Conservation (phyloP, 1,284 basidiomycete genomes). For the Apiotrichum sp. region DNA sequence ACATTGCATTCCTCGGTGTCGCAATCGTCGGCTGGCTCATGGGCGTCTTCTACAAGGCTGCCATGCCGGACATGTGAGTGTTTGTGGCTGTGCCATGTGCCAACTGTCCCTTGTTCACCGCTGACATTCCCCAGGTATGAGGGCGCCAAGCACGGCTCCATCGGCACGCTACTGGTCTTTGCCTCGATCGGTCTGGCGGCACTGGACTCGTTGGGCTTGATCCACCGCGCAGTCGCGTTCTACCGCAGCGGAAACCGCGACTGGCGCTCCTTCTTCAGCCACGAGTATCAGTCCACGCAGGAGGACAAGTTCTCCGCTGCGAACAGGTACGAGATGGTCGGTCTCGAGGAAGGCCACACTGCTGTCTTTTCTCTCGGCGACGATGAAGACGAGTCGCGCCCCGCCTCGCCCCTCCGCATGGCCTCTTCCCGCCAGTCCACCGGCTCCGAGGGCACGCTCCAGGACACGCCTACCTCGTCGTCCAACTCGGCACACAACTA, state of each 20-base stretch:
- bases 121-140: conserved; percentile 30
- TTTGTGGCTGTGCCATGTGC: neutral
- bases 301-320: conserved; percentile 14
- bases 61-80: conserved; percentile 34
- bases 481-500: conserved; percentile 6
- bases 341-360: conserved; percentile 12
- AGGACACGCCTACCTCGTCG: conserved; percentile 43
- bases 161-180: conserved; percentile 34
- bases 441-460: conserved; percentile 64
- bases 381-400: conserved; percentile 20
- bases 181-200: conserved; percentile 28
- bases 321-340: conserved; percentile 36
- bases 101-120: neutral
- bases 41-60: conserved; percentile 35
- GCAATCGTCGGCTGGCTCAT: conserved; percentile 37
- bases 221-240: conserved; percentile 24
- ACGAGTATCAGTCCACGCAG: conserved; percentile 16
- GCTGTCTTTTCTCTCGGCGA: conserved; percentile 26
- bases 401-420: neutral
- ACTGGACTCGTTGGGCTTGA: conserved; percentile 34
- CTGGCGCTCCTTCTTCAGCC: conserved; percentile 24
- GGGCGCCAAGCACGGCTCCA: conserved; percentile 30
- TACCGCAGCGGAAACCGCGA: conserved; percentile 20
- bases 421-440: conserved; percentile 25
- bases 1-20: conserved; percentile 25